Conservation (phyloP, 345 rosid species). For the Jatropha curcas region DNA sequence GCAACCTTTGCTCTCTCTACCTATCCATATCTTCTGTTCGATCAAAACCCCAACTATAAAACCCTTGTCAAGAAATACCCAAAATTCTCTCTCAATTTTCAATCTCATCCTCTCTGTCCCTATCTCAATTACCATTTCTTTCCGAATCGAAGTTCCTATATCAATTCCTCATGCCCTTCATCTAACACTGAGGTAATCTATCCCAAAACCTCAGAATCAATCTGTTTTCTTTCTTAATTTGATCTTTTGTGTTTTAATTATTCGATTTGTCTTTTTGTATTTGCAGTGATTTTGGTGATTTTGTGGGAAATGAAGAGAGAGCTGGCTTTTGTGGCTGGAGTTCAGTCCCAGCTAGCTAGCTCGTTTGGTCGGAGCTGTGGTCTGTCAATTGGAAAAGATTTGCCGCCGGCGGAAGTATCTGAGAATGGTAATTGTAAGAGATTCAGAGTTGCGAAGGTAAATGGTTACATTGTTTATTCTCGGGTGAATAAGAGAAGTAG, state of each 20-base stretch:
- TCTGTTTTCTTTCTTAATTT: background rate
- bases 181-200: background rate
- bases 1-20: background rate
- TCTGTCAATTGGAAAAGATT: constrained; percentile 25
- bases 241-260: background rate
- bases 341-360: constrained; percentile 28
- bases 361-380: constrained; percentile 36
- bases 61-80: too few species aligned
- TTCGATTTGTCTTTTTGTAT: background rate
- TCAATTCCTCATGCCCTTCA: background rate
- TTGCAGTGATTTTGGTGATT: constrained; percentile 32
- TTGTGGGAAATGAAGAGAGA: constrained; percentile 59
- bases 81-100: background rate
- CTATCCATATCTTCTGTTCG: too few species aligned
- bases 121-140: background rate
- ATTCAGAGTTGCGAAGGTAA: constrained; percentile 54
- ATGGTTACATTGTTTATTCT: constrained; percentile 76
- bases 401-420: constrained; percentile 31
- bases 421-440: constrained; percentile 54
- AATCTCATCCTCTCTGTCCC: background rate
- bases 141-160: background rate
- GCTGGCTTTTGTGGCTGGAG: constrained; percentile 34
- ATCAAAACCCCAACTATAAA: too few species aligned
- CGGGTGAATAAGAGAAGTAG: constrained; percentile 42
- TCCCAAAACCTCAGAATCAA: constrained; percentile 10